These are phyloP conservation scores for Xylaria sp. DNA, from an alignment of 2,329 filamentous ascomycete species.

Conservation along the genomic window DNA sequence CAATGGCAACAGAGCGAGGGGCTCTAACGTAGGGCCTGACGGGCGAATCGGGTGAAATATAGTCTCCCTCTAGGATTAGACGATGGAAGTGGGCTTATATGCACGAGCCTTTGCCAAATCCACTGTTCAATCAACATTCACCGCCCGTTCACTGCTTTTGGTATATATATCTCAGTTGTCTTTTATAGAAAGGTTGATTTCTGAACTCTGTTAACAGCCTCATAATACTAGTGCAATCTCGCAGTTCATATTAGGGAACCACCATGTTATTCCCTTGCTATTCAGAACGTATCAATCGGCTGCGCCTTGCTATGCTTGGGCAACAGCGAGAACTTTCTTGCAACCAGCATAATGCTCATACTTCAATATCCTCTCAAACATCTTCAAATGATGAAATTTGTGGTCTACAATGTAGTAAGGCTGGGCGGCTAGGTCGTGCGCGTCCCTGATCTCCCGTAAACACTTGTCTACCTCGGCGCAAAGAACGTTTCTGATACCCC, in stretches of 20 bases:
- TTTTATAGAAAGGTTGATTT: background rate
- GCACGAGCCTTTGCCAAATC: too few species aligned
- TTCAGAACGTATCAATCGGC: background rate
- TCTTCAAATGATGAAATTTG: background rate
- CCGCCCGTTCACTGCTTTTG: too few species aligned
- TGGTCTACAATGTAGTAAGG: background rate
- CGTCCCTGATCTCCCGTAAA: background rate
- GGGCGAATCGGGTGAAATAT: too few species aligned
- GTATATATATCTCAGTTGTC: too few species aligned
- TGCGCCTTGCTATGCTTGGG: background rate
- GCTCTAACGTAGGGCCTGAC: too few species aligned
- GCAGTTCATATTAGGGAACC: background rate
- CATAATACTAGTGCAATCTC: background rate
- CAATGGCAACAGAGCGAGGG: too few species aligned
- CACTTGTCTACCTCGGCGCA: background rate
- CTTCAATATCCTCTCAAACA: background rate
- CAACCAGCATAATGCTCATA: background rate
- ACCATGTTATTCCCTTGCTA: background rate
- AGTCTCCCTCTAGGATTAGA: too few species aligned
- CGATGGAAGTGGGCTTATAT: too few species aligned
- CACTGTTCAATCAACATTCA: too few species aligned
- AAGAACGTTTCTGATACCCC: constrained; percentile 5
- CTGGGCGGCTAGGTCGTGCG: background rate
- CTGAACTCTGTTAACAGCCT: background rate
- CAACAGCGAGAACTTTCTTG: background rate